Evolutionary conservation across 768 basidiomycete genomes (phyloP).

Genomic region (Rubroboletus pulcherrimus): DNA sequence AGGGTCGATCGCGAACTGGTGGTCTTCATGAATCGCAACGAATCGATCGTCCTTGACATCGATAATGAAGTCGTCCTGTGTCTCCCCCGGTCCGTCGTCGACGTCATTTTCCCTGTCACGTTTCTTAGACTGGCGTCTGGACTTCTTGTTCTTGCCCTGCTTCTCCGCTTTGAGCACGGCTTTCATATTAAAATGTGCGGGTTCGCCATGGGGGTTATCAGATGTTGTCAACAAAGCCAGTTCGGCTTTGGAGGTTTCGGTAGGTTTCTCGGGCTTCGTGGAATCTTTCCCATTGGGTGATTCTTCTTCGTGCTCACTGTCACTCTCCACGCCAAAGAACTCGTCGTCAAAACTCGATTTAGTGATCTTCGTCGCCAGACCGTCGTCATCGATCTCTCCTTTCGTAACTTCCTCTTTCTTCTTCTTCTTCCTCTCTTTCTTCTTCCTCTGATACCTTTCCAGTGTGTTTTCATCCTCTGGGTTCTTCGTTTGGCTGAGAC

Average conservation of each 20-base stretch:
- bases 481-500: constrained; percentile 53
- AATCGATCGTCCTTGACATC: constrained; percentile 88
- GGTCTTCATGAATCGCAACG: constrained; percentile 81
- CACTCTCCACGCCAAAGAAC: constrained; percentile 62
- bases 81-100: constrained; percentile 54
- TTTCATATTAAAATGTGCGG: constrained; percentile 87
- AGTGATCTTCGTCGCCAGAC: constrained; percentile 10
- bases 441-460: constrained; percentile 84
- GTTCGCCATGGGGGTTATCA: constrained; percentile 50
- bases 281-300: constrained; percentile 20
- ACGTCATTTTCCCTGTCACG: constrained; percentile 23
- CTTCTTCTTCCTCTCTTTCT: constrained; percentile 82
- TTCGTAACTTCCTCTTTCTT: constrained; percentile 66
- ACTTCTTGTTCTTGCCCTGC: constrained; percentile 40
- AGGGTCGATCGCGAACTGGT: constrained; percentile 93
- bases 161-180: constrained; percentile 87
- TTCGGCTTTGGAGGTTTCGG: constrained; percentile 45
- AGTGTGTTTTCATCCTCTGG: constrained; percentile 80
- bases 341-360: constrained; percentile 49
- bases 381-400: constrained; percentile 20
- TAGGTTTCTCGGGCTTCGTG: constrained; percentile 20
- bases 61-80: constrained; percentile 78
- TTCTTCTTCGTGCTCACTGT: constrained; percentile 25
- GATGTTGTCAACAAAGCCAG: constrained; percentile 59
- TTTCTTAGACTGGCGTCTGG: constrained; percentile 30